These are phyloP conservation scores for Jackrogersella multiformis DNA, from an alignment of 495 filamentous ascomycete genomes.

Conservation along the genomic window DNA sequence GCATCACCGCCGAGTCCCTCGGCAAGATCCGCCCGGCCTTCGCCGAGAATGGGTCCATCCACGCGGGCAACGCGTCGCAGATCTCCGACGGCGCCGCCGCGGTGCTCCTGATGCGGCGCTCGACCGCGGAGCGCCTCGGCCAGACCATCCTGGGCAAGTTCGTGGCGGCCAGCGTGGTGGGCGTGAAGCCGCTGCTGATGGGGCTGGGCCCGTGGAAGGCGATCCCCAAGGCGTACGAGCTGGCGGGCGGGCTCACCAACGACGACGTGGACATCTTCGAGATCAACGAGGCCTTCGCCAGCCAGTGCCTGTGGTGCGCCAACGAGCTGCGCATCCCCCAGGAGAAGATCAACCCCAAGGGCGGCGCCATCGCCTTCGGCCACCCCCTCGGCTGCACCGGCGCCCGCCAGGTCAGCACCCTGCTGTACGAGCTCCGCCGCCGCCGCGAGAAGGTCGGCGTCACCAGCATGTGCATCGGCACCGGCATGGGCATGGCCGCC, in stretches of 20 bases:
- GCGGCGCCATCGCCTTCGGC: constrained; percentile 97
- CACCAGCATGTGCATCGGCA: constrained; percentile 96
- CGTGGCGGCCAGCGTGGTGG: constrained; percentile 82
- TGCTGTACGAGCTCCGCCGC: constrained; percentile 87
- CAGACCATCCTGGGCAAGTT: constrained; percentile 90
- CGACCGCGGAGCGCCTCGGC: constrained; percentile 85
- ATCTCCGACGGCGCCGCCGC: constrained; percentile 96
- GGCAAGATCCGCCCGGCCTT: constrained; percentile 92
- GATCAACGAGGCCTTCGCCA: constrained; percentile 99
- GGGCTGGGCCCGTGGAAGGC: constrained; percentile 95
- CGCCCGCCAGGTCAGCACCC: constrained; percentile 89
- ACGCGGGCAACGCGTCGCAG: constrained; percentile 95
- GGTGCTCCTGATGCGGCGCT: constrained; percentile 94
- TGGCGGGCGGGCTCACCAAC: constrained; percentile 79
- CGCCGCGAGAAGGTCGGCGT: constrained; percentile 85
- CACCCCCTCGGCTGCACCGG: constrained; percentile 96
- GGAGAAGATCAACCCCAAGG: constrained; percentile 95
- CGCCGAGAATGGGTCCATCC: constrained; percentile 89
- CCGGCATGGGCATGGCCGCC: constrained; percentile 96
- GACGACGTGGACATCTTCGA: constrained; percentile 97
- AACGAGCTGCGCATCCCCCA: constrained; percentile 83
- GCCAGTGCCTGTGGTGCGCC: constrained; percentile 92
- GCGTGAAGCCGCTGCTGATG: constrained; percentile 94
- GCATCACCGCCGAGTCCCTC: constrained; percentile 86
- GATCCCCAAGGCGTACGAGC: constrained; percentile 88